Base-by-base conservation (phyloP, 495 filamentous ascomycete genomes). In the Neurospora discreta region DNA sequence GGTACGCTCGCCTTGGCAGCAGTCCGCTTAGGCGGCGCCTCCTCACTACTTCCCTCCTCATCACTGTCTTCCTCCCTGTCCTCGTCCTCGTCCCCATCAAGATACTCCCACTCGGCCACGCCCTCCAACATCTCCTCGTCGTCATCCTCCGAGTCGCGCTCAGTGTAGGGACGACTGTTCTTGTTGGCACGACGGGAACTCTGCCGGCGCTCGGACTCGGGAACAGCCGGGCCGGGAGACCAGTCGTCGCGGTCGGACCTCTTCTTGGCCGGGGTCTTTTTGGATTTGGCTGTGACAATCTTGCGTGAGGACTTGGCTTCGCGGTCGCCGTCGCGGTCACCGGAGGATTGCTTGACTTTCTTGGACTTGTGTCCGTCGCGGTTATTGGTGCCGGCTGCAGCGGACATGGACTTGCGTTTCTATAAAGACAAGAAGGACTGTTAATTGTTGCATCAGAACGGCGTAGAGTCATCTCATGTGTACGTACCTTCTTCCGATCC, bases 121-220 rank as follows among this genome's bases (percentile, higher is more conserved):
- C 86, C 86, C 42, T 83, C 82, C 30, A 84, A 74, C 86, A 88
- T 88, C 72, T 88, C 86, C 78, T 87, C 82, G 42, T 88, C 87
- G 67, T 86, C 85, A 40, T 85, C 85, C 4, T 80, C 81, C 40
- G 81, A 82, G 43, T 87, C 87, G 60, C 85, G 81, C 76, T 88
- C 85, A 7, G 83, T 81, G 72, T 87, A 87, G 26, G 52, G 6
- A 30, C 52, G 5, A 3, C 3, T 65, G 3, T 79, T 79, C 26
- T 75, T 77, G 68, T 79, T 82, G 18, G 72, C 76, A n/a, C 80
- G 80, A 43, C 87, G 83, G 15, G 84, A 85, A 72, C 86, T 89
- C 26, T 85, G 86, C 26, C 87, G 80, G 69, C 87, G 83, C 52
- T 85, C 79, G 6, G 73, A 68, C 5, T 76, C 78, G 52, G 76